Evolutionary conservation across 768 basidiomycete species (phyloP), one percentile per base, ranked within the genome.

Genomic region (Agaricus subrufescens): DNA sequence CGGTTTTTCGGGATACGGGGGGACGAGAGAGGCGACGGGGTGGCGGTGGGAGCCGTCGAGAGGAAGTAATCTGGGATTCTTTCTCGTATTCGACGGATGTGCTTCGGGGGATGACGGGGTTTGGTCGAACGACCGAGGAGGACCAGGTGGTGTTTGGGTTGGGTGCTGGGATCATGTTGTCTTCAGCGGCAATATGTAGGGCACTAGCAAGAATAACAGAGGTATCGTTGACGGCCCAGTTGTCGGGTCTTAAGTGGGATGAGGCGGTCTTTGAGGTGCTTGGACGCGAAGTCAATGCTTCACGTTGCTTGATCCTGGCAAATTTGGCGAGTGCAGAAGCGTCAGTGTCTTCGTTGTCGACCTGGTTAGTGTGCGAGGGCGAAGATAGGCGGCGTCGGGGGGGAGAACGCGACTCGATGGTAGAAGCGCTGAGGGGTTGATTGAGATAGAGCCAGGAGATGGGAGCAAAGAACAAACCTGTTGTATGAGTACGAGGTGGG

Each of bases 201-300:
- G 91, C 92, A 63, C 82, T 81, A 9, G 91, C 92, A 64, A 92
- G 86, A 70, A 91, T 89, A 50, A 94, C 92, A 19, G 90, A 86
- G 45, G 92, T 94, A 70, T 91, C 89, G 64, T 87, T 87, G 57
- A 90, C 82, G 57, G 68, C 66, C 86, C 86, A 89, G 76, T 76
- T 83, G 63, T 84, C 79, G 42, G 90, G 89, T 50, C 84, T 75
- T n/a, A 78, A 78, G 14, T 73, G 71, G 46, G 71, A 68, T 63
- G 66, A 77, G 65, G 68, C 79, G 66, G 72, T 73, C 71, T 67
- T 77, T 31, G 76, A 71, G 23, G 67, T 73, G 46, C 73, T 69
- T 56, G 74, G 68, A 43, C 69, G 71, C 40, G 61, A 54, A 9
- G 59, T 56, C 34, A 64, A 44, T 53, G 72, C 71, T 64, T 76